Base-by-base conservation (phyloP, 2,329 filamentous ascomycete genomes). In the Fusarium sp. region DNA sequence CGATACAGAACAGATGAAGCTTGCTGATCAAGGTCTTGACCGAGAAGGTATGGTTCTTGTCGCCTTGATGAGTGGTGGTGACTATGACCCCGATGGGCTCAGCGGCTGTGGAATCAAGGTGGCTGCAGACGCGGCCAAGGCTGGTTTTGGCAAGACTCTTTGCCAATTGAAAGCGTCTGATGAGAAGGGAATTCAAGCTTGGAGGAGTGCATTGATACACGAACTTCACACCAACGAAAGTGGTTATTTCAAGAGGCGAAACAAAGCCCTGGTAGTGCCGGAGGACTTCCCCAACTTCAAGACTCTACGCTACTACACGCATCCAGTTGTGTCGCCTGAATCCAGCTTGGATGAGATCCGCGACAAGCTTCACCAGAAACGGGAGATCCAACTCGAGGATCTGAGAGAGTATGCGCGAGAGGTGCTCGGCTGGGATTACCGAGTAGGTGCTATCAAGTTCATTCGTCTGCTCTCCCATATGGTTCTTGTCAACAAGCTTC, bases 1-100 rank as follows among this genome's bases (percentile, higher is more conserved):
- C 77, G 88, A 94, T 58, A 87, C 88, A 0, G 79, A 85, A 13
- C 83, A 86, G 38, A 87, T 89, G 49, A 70, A 76, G 14, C 75
- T 82, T n/a, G 73, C 81, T 57, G 59, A 82, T 2, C 84, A 86
- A 2, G 91, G 91, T 0, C 82, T 98, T 45, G 93, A 94, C 74
- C 85, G 92, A 21, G 90, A 96, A 67, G 95, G 94, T 1, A 97
- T 99, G 94, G 91, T 98, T 22, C 82, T 99, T 14, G 92, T 98
- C 21, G 96, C 96, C 1, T 83, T 99, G 65, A 94, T 99, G 87
- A 98, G 94, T 72, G 96, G 96, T 8, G 96, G 96, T 8, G 96
- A 99, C 79, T 99, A 99, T 73, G 84, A 95, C 1, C 93, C 94
- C 0, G 92, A 94, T 57, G 96, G 96, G 0, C 91, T 99, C 17